Conservation (phyloP, 192 early-diverging fungal species). For the Gryganskiella cystojenkinii region DNA sequence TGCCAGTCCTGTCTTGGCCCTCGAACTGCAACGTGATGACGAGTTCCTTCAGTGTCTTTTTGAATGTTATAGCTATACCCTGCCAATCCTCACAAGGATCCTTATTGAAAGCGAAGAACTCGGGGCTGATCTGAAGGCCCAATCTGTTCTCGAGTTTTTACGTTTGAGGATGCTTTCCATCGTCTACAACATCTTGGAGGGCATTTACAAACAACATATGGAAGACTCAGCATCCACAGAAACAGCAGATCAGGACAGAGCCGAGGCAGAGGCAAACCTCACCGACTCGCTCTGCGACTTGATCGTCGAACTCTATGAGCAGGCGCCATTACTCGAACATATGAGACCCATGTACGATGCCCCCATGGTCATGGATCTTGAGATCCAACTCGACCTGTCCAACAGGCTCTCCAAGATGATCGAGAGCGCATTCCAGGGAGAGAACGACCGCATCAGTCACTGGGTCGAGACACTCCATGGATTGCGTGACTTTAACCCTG, state of each 20-base stretch:
- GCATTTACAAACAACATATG: conserved; percentile 56
- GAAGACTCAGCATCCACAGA: conserved; percentile 3
- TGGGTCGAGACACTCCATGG: conserved; percentile 27
- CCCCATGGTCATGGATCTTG: conserved; percentile 87
- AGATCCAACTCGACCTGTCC: conserved; percentile 75
- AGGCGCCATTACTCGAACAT: conserved; percentile 66
- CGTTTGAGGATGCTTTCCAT: conserved; percentile 63
- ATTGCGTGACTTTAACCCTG: conserved; percentile 29
- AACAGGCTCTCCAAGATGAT: conserved; percentile 65
- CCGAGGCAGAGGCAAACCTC: conserved; percentile 13
- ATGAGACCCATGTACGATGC: conserved; percentile 72
- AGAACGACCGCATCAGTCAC: conserved; percentile 56
- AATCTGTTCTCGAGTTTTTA: conserved; percentile 38
- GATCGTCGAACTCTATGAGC: conserved; percentile 70
- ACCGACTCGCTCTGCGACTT: conserved; percentile 59
- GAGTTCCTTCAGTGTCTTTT: conserved; percentile 38
- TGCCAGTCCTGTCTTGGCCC: conserved; percentile 28
- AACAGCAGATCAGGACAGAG: conserved; percentile 24
- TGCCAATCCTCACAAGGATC: conserved; percentile 23
- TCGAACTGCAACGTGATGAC: conserved; percentile 29
- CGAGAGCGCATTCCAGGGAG: conserved; percentile 38
- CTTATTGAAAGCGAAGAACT: conserved; percentile 6
- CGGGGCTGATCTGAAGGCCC: conserved; percentile 14
- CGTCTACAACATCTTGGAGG: conserved; percentile 62
- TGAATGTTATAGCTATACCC: conserved; percentile 50